These are phyloP conservation scores for Clohesyomyces aquaticus DNA, from an alignment of 495 filamentous ascomycete species.

Conservation along the genomic window DNA sequence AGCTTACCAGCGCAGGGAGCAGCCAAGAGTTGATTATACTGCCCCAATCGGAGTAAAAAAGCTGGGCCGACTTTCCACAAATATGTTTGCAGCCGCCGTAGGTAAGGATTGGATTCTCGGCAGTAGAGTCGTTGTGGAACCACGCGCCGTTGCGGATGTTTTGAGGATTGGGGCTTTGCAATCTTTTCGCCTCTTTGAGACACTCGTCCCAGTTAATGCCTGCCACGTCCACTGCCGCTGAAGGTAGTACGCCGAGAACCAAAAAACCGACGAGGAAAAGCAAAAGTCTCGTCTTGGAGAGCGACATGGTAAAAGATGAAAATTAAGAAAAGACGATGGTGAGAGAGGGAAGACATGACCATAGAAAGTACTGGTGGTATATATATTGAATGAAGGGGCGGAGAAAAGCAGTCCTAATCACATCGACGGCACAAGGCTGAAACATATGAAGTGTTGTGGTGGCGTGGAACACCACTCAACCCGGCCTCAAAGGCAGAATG, in stretches of 20 bases:
- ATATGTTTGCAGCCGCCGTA: not conserved
- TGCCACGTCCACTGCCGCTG: too few relatives aligned
- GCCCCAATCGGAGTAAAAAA: conserved; percentile 2
- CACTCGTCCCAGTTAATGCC: not conserved
- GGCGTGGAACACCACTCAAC: not conserved
- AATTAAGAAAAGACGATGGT: too few relatives aligned
- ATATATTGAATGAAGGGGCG: too few relatives aligned
- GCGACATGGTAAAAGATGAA: too few relatives aligned
- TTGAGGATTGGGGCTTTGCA: not conserved
- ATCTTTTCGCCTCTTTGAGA: not conserved
- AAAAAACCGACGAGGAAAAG: too few relatives aligned
- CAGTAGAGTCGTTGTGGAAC: not conserved
- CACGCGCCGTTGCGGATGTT: not conserved
- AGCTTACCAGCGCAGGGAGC: not conserved
- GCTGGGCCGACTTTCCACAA: not conserved
- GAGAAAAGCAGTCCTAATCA: too few relatives aligned
- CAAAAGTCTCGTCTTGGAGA: too few relatives aligned
- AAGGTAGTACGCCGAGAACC: too few relatives aligned
- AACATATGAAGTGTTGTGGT: not conserved
- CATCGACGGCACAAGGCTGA: not conserved
- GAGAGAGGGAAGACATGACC: too few relatives aligned
- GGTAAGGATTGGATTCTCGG: not conserved
- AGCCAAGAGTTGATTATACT: conserved; percentile 7
- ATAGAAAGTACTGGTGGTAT: too few relatives aligned
- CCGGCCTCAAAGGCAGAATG: not conserved